These are phyloP conservation scores for Linnemannia hyalina DNA, from an alignment of 192 early-diverging fungal species.

Conservation along the genomic window DNA sequence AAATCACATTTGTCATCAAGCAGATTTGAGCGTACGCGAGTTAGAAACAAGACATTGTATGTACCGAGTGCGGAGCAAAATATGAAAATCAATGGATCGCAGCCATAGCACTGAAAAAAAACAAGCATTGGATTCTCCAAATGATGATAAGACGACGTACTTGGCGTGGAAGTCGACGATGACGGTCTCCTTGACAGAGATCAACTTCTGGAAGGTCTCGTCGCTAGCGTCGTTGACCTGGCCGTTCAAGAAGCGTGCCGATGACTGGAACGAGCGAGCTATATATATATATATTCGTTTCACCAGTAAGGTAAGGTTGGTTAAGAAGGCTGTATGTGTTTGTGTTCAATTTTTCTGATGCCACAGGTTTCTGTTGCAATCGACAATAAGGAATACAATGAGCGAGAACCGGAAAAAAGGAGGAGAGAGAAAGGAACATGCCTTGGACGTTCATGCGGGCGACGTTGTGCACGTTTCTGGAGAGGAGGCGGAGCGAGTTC, in stretches of 20 bases:
- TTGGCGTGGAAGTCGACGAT: constrained; percentile 88
- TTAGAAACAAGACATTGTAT: background rate
- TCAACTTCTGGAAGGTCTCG: constrained; percentile 69
- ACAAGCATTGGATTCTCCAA: background rate
- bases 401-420: background rate
- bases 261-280: constrained; percentile 49
- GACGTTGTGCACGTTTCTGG: constrained; percentile 39
- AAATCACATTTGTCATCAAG: background rate
- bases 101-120: too few species aligned
- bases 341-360: too few species aligned
- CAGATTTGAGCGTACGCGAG: background rate
- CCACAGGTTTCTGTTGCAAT: constrained; percentile 1
- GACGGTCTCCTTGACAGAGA: constrained; percentile 75
- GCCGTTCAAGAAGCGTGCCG: constrained; percentile 50
- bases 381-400: background rate
- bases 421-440: background rate
- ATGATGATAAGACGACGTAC: constrained; percentile 51
- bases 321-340: too few species aligned
- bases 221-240: constrained; percentile 69
- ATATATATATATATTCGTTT: background rate
- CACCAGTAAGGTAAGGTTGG: background rate
- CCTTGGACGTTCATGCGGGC: constrained; percentile 19
- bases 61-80: background rate
- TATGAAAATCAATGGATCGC: background rate
- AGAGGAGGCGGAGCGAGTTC: constrained; percentile 48